These are phyloP conservation scores for Colletotrichum lini DNA, from an alignment of 2,329 filamentous ascomycete genomes.

Conservation along the genomic window DNA sequence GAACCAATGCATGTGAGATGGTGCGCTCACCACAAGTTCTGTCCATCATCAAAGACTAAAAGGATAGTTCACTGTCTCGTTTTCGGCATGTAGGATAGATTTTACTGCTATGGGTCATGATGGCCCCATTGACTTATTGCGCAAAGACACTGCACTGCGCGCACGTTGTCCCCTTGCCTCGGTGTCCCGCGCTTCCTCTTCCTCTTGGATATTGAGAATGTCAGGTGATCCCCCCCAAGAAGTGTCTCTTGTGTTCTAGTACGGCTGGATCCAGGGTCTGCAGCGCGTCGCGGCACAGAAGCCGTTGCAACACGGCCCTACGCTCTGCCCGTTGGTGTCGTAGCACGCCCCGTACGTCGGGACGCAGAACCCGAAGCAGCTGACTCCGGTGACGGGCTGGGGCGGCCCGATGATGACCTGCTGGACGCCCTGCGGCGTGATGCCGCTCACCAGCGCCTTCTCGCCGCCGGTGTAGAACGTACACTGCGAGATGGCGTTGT, in stretches of 20 bases:
- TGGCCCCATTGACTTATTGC: too few relatives aligned
- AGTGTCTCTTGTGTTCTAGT: background rate
- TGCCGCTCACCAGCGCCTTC: constrained; percentile 51
- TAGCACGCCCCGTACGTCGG: constrained; percentile 57
- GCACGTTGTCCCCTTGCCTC: too few relatives aligned
- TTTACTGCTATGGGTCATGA: too few relatives aligned
- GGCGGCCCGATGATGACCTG: constrained; percentile 62
- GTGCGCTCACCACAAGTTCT: too few relatives aligned
- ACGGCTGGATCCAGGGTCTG: constrained; percentile 53
- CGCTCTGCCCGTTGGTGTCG: constrained; percentile 50
- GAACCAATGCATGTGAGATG: too few relatives aligned
- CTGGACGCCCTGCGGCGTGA: constrained; percentile 51
- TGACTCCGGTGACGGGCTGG: constrained; percentile 58
- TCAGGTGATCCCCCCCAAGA: rapidly evolving
- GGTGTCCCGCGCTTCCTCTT: rapidly evolving
- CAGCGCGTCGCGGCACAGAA: constrained; percentile 60
- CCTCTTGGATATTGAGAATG: rapidly evolving
- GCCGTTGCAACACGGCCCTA: constrained; percentile 60
- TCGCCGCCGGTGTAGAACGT: constrained; percentile 57
- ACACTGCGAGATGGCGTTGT: constrained; percentile 59
- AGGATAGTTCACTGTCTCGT: too few relatives aligned
- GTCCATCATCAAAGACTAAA: too few relatives aligned
- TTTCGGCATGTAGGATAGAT: too few relatives aligned
- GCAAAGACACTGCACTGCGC: too few relatives aligned
- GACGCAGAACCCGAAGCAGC: constrained; percentile 60